Evolutionary conservation across 1,284 basidiomycete species (phyloP).

Genomic region (Rhizopogon parksii): DNA sequence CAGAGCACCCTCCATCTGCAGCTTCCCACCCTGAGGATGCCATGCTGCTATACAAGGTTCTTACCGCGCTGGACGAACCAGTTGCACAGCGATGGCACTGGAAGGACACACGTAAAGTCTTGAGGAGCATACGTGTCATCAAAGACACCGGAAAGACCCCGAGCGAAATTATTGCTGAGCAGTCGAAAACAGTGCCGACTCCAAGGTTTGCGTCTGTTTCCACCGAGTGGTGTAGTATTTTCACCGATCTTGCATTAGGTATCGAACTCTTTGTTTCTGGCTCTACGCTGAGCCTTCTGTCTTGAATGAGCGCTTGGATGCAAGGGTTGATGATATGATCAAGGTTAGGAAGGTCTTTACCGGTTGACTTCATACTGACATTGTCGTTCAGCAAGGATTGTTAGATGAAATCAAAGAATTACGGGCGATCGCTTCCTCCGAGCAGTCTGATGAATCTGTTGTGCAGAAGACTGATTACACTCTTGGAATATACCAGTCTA

Average conservation of each 20-base stretch:
- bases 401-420: constrained; percentile 72
- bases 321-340: constrained; percentile 87
- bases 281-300: constrained; percentile 70
- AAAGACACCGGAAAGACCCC: constrained; percentile 63
- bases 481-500: constrained; percentile 89
- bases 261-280: constrained; percentile 87
- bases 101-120: constrained; percentile 87
- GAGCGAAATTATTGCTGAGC: constrained; percentile 65
- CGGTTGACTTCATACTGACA: constrained; percentile 8
- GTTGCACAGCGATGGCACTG: constrained; percentile 92
- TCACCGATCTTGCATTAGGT: constrained; percentile 39
- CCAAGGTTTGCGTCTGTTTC: constrained; percentile 38
- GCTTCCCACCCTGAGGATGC: constrained; percentile 48
- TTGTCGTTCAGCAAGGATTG: constrained; percentile 59
- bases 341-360: constrained; percentile 38
- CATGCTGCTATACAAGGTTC: constrained; percentile 58
- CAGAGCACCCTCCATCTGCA: constrained; percentile 44
- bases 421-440: constrained; percentile 29
- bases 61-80: constrained; percentile 65
- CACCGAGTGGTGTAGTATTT: not conserved
- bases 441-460: constrained; percentile 5
- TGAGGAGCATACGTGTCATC: constrained; percentile 76
- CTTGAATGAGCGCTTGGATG: constrained; percentile 68
- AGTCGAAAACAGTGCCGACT: constrained; percentile 40
- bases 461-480: constrained; percentile 47